Conservation (phyloP, 2,329 filamentous ascomycete genomes). For the Apiospora phragmitis region DNA sequence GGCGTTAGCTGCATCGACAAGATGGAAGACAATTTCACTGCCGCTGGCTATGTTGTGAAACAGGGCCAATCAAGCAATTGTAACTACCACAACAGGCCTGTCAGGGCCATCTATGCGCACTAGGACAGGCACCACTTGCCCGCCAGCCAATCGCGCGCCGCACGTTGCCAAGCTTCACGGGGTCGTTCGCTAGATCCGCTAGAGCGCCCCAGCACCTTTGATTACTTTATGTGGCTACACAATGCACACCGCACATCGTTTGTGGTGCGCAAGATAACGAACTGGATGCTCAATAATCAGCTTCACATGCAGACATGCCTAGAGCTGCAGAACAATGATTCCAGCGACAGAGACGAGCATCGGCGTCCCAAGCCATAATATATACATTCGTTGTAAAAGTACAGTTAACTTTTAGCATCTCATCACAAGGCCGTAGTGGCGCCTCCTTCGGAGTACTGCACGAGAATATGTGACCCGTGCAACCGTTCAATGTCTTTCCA, state of each 20-base stretch:
- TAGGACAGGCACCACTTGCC: background rate
- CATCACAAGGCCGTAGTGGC: background rate
- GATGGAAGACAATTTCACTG: background rate
- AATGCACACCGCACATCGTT: background rate
- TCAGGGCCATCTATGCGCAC: background rate
- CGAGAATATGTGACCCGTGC: background rate
- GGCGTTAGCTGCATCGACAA: background rate
- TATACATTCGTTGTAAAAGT: background rate
- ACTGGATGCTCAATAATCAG: background rate
- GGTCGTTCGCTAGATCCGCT: background rate
- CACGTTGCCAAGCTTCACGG: slow-evolving; percentile 4
- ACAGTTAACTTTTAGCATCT: background rate
- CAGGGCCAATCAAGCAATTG: slow-evolving; percentile 1
- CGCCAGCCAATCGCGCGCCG: background rate
- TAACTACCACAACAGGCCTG: background rate
- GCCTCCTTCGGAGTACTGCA: background rate
- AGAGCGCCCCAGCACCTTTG: background rate
- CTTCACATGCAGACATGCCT: background rate
- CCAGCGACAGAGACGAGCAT: background rate
- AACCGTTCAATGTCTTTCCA: background rate
- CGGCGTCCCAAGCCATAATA: background rate
- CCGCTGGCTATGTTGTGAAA: background rate
- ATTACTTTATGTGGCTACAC: background rate
- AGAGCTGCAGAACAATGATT: background rate
- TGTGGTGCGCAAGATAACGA: background rate